Conservation (phyloP, 2,329 filamentous ascomycete species). For the Fusarium incarnatum region DNA sequence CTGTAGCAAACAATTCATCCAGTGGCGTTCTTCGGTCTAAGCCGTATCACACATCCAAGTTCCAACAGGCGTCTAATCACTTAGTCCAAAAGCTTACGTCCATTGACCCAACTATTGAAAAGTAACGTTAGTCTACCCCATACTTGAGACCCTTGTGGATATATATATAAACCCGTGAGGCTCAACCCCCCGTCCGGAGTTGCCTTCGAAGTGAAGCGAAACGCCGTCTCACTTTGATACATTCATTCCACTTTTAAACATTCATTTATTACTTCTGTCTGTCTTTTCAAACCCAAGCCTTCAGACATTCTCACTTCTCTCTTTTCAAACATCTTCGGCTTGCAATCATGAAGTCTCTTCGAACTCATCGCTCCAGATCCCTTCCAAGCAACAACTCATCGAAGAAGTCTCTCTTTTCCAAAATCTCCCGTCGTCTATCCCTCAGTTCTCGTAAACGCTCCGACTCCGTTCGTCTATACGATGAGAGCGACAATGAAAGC, state of each 20-base stretch:
- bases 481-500: constrained; percentile 27
- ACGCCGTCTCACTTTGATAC: constrained; percentile 28
- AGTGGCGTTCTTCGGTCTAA: constrained; percentile 16
- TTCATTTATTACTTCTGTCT: background rate
- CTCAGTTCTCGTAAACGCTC: constrained; percentile 14
- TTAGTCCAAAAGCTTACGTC: constrained; percentile 32
- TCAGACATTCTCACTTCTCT: background rate
- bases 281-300: background rate
- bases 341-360: constrained; percentile 25
- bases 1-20: background rate
- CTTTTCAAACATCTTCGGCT: background rate
- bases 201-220: constrained; percentile 1
- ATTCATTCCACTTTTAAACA: constrained; percentile 4
- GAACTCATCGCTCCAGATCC: constrained; percentile 32
- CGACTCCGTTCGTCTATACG: constrained; percentile 24
- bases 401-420: constrained; percentile 31
- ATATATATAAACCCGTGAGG: constrained; percentile 30
- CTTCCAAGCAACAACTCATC: constrained; percentile 12
- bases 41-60: constrained; percentile 22
- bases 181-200: background rate
- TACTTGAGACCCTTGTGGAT: background rate
- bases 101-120: constrained; percentile 2
- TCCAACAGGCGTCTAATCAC: background rate
- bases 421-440: constrained; percentile 29
- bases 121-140: background rate